Base-by-base conservation (phyloP, 2,329 filamentous ascomycete genomes). In the Exophiala sideris region DNA sequence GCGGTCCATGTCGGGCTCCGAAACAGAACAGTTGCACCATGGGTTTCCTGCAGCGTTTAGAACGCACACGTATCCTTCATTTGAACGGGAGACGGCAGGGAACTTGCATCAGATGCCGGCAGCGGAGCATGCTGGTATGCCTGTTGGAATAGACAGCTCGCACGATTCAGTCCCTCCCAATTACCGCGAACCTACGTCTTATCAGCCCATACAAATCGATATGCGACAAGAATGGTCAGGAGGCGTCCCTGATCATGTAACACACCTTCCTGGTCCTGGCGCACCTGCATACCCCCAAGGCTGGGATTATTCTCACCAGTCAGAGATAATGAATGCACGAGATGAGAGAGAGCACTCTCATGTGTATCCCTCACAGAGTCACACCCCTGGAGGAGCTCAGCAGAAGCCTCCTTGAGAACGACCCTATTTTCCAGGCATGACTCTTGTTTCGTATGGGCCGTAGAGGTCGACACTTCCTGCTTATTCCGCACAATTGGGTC, bases 21-120 rank as follows among this genome's bases (percentile, higher is more conserved):
- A 57, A 35, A 29, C 44, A 8, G 54, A 55, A 29, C 48, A 55
- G 8, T 29, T 49, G 41, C 49, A 47, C 12, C 55, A 56, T n/a
- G 52, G 52, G 9, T 60, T 60, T 32, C 21, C 39, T 12, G 45
- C 51, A 5, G 47, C 57, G 7, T 60, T 50, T 34, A 40, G 57
- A 51, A 60, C 50, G 10, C 52, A 60, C 35, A 60, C 54, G 10
- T 60, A 57, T 29, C 57, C 57, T 3, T 57, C 48, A n/a, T 52
- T 57, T 14, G 54, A 60, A 16, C 46, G 52, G 38, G 44, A 48
- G 36, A 52, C 50, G 32, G 45, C 54, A 18, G 36, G 45, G 12
- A 47, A 52, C 14, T 44, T 50, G 24, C 54, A 52, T 16, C 57
- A 60, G 7, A 32, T 54, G 10, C 45, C 54, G 5, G 33, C 51